phyloP scores from a whole-genome alignment of 768 basidiomycete genomes.

The Lactifluus rugatus region DNA sequence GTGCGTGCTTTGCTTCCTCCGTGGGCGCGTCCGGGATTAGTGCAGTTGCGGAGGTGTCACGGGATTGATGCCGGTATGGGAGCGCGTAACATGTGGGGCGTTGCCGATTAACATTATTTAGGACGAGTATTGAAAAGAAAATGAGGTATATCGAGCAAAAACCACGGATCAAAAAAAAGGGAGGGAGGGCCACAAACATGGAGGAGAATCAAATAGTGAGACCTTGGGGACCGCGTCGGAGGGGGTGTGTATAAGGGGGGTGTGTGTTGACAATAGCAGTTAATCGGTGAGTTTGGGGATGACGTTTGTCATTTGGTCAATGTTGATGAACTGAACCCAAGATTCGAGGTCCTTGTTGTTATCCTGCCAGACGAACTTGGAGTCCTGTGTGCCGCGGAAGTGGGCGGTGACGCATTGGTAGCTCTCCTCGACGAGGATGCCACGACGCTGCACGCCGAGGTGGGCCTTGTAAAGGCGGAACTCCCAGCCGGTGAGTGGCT shows the following conservation, averaged over 20 bases:
- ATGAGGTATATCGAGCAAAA: constrained; percentile 17
- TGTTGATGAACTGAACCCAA: constrained; percentile 79
- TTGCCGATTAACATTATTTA: constrained; percentile 1
- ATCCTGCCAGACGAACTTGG: constrained; percentile 64
- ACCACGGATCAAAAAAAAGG: background rate
- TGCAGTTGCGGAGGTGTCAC: constrained; percentile 9
- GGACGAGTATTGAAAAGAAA: constrained; percentile 1
- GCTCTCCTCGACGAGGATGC: constrained; percentile 47
- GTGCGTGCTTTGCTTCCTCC: background rate
- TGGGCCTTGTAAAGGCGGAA: constrained; percentile 71
- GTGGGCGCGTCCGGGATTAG: background rate
- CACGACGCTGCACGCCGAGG: constrained; percentile 54
- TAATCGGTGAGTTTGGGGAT: constrained; percentile 64
- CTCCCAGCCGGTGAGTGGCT: constrained; percentile 71
- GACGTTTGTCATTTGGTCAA: constrained; percentile 74
- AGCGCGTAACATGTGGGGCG: background rate
- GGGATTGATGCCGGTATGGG: background rate
- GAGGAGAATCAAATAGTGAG: background rate
- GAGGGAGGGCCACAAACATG: background rate
- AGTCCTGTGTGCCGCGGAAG: constrained; percentile 56
- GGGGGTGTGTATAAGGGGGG: no score
- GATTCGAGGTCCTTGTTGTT: constrained; percentile 56
- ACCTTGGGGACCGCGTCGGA: background rate
- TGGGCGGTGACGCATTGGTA: constrained; percentile 76
- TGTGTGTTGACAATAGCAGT: no score